phyloP scores from a whole-genome alignment of 2,329 filamentous ascomycete species.

The Claviceps lovelessii region DNA sequence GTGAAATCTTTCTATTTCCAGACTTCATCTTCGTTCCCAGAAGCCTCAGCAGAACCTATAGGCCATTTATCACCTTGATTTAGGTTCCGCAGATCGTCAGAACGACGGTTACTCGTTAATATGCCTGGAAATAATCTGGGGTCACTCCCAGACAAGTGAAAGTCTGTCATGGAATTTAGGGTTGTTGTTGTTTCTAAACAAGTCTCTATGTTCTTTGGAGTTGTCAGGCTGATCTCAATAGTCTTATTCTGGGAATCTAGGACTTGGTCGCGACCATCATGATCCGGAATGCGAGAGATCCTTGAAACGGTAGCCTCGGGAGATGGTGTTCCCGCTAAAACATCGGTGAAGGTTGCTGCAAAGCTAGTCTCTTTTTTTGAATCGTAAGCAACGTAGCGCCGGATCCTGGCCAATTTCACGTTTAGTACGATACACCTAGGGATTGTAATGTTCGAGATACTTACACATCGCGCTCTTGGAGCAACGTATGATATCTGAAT shows the following conservation, averaged over 20 bases:
- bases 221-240: background rate
- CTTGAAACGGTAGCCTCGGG: background rate
- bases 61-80: conserved; percentile 13
- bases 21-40: conserved; percentile 7
- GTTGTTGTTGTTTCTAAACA: conserved; percentile 23
- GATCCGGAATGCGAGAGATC: background rate
- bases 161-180: conserved; percentile 25
- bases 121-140: conserved; percentile 61
- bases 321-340: background rate
- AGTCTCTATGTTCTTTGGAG: background rate
- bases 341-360: background rate
- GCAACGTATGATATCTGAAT: conserved; percentile 73
- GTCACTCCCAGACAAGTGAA: conserved; percentile 43
- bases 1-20: background rate
- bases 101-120: conserved; percentile 36
- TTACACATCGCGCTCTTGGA: conserved; percentile 75
- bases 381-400: conserved; percentile 27
- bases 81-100: conserved; percentile 24
- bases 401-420: conserved; percentile 18
- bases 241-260: background rate
- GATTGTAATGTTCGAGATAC: conserved; percentile 17
- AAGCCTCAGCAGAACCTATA: conserved; percentile 8
- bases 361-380: conserved; percentile 10
- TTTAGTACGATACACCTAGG: background rate
- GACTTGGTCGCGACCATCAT: background rate